These are phyloP conservation scores for Hamamelis virginiana DNA, from an alignment of 164 flowering plant genomes.

Conservation along the genomic window DNA sequence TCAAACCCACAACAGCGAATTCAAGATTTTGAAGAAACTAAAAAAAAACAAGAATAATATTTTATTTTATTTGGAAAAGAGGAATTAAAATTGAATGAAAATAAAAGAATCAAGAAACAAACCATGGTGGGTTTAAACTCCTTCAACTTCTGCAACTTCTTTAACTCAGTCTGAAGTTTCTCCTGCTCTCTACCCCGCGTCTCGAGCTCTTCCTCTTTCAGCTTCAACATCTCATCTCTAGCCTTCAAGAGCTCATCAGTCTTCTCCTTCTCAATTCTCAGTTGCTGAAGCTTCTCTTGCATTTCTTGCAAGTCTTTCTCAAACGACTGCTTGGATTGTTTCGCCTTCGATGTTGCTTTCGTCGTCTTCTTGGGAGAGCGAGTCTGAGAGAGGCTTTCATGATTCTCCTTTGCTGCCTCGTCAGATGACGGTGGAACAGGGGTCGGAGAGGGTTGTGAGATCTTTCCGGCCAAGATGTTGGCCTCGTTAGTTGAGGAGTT, in stretches of 20 bases:
- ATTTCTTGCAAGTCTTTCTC: constrained; percentile 70
- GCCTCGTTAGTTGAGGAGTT: constrained; percentile 45
- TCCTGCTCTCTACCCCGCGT: constrained; percentile 54
- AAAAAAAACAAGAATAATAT: not conserved
- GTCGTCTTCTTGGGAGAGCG: constrained; percentile 31
- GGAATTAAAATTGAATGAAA: not conserved
- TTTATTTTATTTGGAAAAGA: too few species aligned
- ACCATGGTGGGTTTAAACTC: constrained; percentile 92
- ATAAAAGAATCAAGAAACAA: constrained; percentile 13
- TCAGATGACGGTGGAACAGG: constrained; percentile 16
- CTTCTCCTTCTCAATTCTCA: constrained; percentile 79
- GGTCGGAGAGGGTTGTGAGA: constrained; percentile 28
- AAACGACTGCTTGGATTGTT: constrained; percentile 30
- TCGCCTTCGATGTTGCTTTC: constrained; percentile 17
- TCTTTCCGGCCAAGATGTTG: constrained; percentile 46
- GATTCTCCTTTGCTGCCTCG: constrained; percentile 49
- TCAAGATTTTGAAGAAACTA: too few species aligned
- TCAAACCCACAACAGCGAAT: not conserved
- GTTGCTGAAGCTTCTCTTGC: constrained; percentile 64
- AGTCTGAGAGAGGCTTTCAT: constrained; percentile 42
- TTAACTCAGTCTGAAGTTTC: constrained; percentile 75
- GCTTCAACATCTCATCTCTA: constrained; percentile 56
- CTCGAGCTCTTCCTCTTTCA: constrained; percentile 67
- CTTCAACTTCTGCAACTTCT: constrained; percentile 87
- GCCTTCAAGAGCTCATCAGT: constrained; percentile 70